Evolutionary conservation across 1,284 basidiomycete species (phyloP), one percentile per base, ranked within the genome.

Genomic region (Ganoderma sinense): DNA sequence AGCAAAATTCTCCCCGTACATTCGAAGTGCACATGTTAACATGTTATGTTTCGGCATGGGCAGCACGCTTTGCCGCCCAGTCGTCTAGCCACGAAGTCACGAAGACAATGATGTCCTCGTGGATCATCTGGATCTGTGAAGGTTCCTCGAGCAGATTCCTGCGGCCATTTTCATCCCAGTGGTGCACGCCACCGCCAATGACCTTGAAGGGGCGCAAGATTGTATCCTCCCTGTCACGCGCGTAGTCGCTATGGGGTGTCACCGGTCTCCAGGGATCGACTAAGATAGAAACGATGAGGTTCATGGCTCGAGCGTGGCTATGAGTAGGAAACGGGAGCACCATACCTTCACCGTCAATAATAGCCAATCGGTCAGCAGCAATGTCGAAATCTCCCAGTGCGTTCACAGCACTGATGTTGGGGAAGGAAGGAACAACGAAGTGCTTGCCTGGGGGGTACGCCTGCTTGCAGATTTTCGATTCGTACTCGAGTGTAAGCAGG

Each of bases 201-300:
- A 97, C 76, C 80, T 97, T 96, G 82, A 97, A 95, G 0, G 97
- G 97, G 63, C 88, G 85, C 23, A 89, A 75, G 16, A 91, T 80
- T 0, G 94, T 95, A 80, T 96, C 94, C 55, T 86, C 79, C 41
- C 97, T 85, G 58, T 87, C 83, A 7, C 84, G 81, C 0, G 96
- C 96, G 63, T 94, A 88, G 64, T 92, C 88, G 72, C 92, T 94
- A 78, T 97, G 95, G 0, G 96, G 95, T 1, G 97, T 93, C 71
- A 91, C 91, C 0, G 94, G 94, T 70, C 93, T 87, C 96, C 96
- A 98, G 4, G 97, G 96, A 80, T 97, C 95, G 40, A 92, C 93
- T 93, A 74, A 31, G 58, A 26, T 13, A 26, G 18, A 43, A n/a
- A 41, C n/a, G 39, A 29, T 55, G 36, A 36, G 20, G 67, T 16